Base-by-base conservation (phyloP, 805 yeast genomes). In the Grigorovia transvaalensis region DNA sequence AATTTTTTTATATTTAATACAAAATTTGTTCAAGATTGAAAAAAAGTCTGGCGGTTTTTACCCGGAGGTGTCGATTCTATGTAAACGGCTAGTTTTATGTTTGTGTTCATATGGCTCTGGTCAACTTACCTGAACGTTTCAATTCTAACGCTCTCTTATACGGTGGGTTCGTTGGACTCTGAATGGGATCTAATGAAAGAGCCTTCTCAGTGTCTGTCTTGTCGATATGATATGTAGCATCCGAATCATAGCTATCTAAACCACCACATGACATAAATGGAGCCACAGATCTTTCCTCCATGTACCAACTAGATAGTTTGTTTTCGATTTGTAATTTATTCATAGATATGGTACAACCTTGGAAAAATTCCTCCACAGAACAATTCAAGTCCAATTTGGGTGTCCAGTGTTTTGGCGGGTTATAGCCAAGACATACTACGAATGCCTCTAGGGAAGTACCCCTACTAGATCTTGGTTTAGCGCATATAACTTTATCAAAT, bases 251-350 rank as follows among this genome's bases (percentile, higher is more conserved):
- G 58, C 85, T 85, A 45, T 81, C 75, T 52, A 93, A 74, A 61
- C 89, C 96, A 44, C 99, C 99, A 69, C 99, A 93, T 0, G 98
- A 96, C 53, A 93, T 73, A 60, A 91, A 91, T n/a, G 89, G 88
- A 0, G 96, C 97, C 23, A 93, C 79, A 11, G 72, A 68, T 56
- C 97, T 72, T 56, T 84, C 87, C 58, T 85, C 93, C 41, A 81
- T 68, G 47, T 61, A 57, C 54, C 70, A 71, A 6, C 69, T 72
- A 56, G 79, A 68, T 54, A 77, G 45, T 45, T 56, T 54, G 3
- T 44, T 49, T 15, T 48, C 51, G 33, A 56, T 48, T 12, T 33
- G 17, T 33, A 55, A 44, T 33, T 45, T 52, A 45, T 52, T 38
- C 51, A 41, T 7, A 69, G 67, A 29, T 17, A 20, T 38, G 9